Conservation (phyloP, 2,329 filamentous ascomycete species). For the Colletotrichum tamarilloi region DNA sequence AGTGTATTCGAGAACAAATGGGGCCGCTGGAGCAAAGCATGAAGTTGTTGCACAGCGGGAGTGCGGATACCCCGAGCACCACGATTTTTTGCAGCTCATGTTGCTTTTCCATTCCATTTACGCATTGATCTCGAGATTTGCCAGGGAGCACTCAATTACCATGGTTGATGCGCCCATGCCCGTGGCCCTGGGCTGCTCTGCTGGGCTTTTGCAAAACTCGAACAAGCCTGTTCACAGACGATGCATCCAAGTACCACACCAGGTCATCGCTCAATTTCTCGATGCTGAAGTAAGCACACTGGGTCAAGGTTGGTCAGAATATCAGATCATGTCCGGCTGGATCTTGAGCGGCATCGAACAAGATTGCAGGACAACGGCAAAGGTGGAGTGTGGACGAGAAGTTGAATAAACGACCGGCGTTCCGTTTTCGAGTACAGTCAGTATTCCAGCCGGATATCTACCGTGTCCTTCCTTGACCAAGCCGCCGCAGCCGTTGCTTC, state of each 20-base stretch:
- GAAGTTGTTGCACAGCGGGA: not conserved
- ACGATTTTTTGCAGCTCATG: not conserved
- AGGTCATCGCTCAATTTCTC: not conserved
- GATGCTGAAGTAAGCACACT: not conserved
- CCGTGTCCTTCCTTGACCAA: not conserved
- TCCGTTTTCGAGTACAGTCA: not conserved
- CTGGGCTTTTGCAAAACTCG: not conserved
- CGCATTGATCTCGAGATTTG: conserved; percentile 22
- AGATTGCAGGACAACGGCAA: conserved; percentile 25
- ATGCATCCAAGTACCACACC: not conserved
- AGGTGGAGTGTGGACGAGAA: not conserved
- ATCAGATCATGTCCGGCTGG: conserved; percentile 18
- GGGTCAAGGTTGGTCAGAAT: not conserved
- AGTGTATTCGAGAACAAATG: not conserved
- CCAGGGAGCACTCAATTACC: not conserved
- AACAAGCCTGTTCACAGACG: not conserved
- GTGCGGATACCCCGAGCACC: not conserved
- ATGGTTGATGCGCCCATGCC: conserved; percentile 14
- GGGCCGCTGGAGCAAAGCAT: not conserved
- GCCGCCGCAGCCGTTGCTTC: not conserved
- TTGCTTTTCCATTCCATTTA: conserved; percentile 1
- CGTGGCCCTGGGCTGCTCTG: not conserved
- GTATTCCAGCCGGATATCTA: too few relatives aligned
- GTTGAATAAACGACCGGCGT: not conserved
- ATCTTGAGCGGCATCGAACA: not conserved